Conservation (phyloP, 768 basidiomycete species). For the Boletus rex-veris region DNA sequence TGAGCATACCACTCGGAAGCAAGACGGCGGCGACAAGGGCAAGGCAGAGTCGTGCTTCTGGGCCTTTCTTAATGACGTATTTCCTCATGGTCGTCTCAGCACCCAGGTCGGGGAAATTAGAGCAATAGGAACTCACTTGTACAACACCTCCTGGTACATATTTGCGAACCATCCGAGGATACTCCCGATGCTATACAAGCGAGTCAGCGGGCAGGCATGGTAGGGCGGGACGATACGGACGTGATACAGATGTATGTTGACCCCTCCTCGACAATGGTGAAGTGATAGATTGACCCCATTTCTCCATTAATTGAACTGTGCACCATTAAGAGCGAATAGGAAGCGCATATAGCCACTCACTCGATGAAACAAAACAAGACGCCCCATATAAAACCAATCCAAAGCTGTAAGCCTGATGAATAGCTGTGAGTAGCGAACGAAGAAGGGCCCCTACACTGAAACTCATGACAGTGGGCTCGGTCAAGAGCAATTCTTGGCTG, state of each 20-base stretch:
- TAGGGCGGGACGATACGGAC: conserved; percentile 33
- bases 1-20: conserved; percentile 61
- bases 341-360: conserved; percentile 30
- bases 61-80: conserved; percentile 33
- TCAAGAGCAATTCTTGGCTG: conserved; percentile 22
- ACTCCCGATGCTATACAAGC: conserved; percentile 47
- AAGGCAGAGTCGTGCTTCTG: conserved; percentile 59
- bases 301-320: conserved; percentile 53
- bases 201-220: not conserved
- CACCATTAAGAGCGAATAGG: not conserved
- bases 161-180: conserved; percentile 46
- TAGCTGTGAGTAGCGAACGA: not conserved
- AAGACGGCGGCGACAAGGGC: conserved; percentile 53
- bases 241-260: conserved; percentile 55
- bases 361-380: conserved; percentile 66
- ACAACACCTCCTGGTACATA: conserved; percentile 47
- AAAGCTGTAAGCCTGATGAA: conserved; percentile 41
- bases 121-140: conserved; percentile 36
- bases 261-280: conserved; percentile 57
- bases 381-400: conserved; percentile 76
- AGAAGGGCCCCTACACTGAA: conserved; percentile 54
- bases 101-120: not conserved
- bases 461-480: conserved; percentile 68
- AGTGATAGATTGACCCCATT: conserved; percentile 55
- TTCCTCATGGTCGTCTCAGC: conserved; percentile 19